Evolutionary conservation across 2,329 filamentous ascomycete genomes (phyloP).

Genomic region (Thelonectria blattea): DNA sequence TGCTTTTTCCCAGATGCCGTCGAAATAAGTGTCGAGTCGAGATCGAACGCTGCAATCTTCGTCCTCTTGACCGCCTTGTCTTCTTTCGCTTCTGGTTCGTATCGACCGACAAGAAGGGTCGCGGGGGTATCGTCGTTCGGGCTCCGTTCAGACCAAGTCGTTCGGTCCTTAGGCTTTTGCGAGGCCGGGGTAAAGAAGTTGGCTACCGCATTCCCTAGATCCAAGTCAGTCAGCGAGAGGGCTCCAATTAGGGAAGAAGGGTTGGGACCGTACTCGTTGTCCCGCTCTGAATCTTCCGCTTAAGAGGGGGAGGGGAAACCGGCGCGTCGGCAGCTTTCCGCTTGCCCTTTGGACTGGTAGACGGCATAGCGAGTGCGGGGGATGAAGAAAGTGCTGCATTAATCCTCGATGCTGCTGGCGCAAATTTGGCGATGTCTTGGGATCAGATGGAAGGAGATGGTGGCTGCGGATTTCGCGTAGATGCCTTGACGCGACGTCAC

Average conservation of each 20-base stretch:
- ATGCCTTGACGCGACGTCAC: constrained; percentile 41
- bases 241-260: background rate
- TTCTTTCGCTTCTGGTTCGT: constrained; percentile 54
- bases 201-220: constrained; percentile 69
- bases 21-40: constrained; percentile 86
- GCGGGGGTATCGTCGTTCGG: constrained; percentile 53
- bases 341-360: constrained; percentile 38
- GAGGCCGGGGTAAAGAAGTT: constrained; percentile 90
- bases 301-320: constrained; percentile 60
- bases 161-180: constrained; percentile 79
- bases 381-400: constrained; percentile 23
- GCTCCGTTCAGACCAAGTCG: constrained; percentile 73
- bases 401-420: background rate
- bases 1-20: constrained; percentile 84
- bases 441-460: background rate
- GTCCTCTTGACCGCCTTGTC: constrained; percentile 45
- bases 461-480: constrained; percentile 11
- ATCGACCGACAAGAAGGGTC: constrained; percentile 78
- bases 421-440: background rate
- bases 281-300: constrained; percentile 58
- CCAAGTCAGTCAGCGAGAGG: constrained; percentile 24
- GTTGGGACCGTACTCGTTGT: constrained; percentile 53
- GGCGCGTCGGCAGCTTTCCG: constrained; percentile 48
- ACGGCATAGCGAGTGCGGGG: constrained; percentile 34
- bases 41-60: constrained; percentile 76